phyloP scores from a whole-genome alignment of 306 rosid species.

The Cicer yamashitae region DNA sequence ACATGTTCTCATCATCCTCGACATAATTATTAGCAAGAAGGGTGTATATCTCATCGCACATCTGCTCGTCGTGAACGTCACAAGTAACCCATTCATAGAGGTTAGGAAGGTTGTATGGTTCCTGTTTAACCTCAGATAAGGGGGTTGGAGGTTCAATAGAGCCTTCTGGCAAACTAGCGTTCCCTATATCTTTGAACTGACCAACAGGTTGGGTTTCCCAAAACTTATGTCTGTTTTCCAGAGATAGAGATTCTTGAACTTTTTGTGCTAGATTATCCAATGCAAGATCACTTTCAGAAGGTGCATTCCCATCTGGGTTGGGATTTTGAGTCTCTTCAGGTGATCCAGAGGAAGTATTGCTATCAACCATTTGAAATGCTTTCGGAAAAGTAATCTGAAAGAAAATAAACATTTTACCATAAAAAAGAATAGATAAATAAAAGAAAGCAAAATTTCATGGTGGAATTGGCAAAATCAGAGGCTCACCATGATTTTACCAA shows the following conservation, averaged over 20 bases:
- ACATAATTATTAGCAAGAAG: constrained; percentile 88
- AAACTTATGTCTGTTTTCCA: constrained; percentile 72
- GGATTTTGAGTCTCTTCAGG: constrained; percentile 72
- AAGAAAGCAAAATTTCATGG: not conserved
- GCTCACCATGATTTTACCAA: no score
- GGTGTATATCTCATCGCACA: constrained; percentile 75
- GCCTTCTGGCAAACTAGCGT: constrained; percentile 76
- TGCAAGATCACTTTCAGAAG: constrained; percentile 62
- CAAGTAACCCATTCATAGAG: constrained; percentile 92
- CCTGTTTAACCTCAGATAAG: constrained; percentile 83
- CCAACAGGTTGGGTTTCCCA: constrained; percentile 99
- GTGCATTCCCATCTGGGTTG: constrained; percentile 67
- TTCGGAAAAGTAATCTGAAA: constrained; percentile 43
- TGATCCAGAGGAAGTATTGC: constrained; percentile 60
- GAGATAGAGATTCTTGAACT: constrained; percentile 77
- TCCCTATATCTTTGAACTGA: constrained; percentile 83
- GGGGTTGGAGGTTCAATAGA: constrained; percentile 81
- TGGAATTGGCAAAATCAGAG: no score
- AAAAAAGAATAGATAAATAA: not conserved
- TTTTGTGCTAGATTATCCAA: constrained; percentile 60
- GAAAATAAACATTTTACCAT: constrained; percentile 6
- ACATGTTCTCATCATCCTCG: constrained; percentile 95
- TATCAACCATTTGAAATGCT: constrained; percentile 63
- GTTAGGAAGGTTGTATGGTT: constrained; percentile 88
- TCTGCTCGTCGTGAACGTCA: constrained; percentile 69